phyloP scores from a whole-genome alignment of 2,329 filamentous ascomycete species.

The Cyphellophora attinorum region DNA sequence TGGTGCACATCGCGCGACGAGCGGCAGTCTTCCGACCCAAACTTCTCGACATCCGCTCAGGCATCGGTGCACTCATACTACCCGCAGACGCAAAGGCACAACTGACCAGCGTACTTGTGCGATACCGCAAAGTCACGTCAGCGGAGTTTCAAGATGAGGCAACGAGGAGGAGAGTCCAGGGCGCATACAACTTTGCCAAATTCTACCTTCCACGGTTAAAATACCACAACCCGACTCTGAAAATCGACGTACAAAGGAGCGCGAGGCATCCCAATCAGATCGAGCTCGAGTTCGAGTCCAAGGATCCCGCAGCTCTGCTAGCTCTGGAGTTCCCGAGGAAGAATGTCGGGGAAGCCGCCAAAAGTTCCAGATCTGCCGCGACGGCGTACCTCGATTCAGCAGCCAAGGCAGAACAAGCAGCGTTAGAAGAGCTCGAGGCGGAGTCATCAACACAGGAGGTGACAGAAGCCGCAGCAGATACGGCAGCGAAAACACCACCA shows the following conservation, averaged over 20 bases:
- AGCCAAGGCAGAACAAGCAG: too few relatives aligned
- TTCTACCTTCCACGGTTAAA: background rate
- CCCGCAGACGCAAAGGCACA: background rate
- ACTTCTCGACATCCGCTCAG: background rate
- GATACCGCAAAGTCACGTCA: background rate
- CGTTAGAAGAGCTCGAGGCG: too few relatives aligned
- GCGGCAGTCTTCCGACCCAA: too few relatives aligned
- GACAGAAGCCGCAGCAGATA: too few relatives aligned
- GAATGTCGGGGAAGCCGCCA: background rate
- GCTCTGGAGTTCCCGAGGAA: background rate
- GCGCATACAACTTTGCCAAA: background rate
- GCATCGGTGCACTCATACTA: background rate
- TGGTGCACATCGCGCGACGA: too few relatives aligned
- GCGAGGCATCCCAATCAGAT: background rate
- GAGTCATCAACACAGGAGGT: too few relatives aligned
- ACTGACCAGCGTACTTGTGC: background rate
- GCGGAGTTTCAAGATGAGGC: background rate
- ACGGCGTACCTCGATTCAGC: background rate
- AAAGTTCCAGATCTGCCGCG: background rate
- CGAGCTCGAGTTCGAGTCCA: background rate
- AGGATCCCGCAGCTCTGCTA: background rate
- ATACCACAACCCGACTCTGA: slow-evolving; percentile 1
- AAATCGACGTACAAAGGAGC: background rate
- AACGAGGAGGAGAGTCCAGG: too few relatives aligned
- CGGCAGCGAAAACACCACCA: too few relatives aligned